Base-by-base conservation (phyloP, 73 alveolate species). In the Paramecium octaurelia region DNA sequence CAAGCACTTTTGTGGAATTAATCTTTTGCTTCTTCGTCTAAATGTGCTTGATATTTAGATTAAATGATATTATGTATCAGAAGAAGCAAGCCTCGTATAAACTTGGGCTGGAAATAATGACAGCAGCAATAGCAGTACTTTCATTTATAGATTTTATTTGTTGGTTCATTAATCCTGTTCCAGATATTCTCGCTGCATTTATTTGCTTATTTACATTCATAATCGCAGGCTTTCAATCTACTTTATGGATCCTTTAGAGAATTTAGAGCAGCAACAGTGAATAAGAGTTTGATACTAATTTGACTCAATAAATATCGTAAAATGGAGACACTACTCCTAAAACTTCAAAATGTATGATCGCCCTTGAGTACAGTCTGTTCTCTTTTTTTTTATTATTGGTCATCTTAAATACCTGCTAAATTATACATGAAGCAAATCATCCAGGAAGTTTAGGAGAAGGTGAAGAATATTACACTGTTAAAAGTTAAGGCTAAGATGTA, bases 391-490 rank as follows among this genome's bases (percentile, higher is more conserved):
- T 35, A 5, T 1, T 68, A 14, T 35, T 68, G 21, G 42, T 68
- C 4, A 68, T 68, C n/a, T 35, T 68, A 14, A 31, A 68, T 68
- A 68, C 85, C 9, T 35, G 42, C 24, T 16, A 68, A 20, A n/a
- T 68, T 12, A 29, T 68, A 4, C 85, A 31, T 68, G 85, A 68
- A 68, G 85, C 85, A 12, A 24, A 29, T 34, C 48, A 68, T 35
- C 85, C 85, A 31, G 48, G 54, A 12, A 35, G 48, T 35, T 68
- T 68, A 23, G 85, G 85, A 68, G 70, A 40, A 23, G 93, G 93
- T 9, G 94, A 90, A 58, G 34, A 50, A 24, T 90, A 23, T 77
- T 36, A 46, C 80, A 77, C 43, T 35, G 58, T 90, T 0, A 8
- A 64, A 23, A 31, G 92, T 42, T 12, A 44, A 8, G 92, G 86